phyloP scores from a whole-genome alignment of 225 moss, liverwort and hornwort genomes.

The Polytrichum formosum region DNA sequence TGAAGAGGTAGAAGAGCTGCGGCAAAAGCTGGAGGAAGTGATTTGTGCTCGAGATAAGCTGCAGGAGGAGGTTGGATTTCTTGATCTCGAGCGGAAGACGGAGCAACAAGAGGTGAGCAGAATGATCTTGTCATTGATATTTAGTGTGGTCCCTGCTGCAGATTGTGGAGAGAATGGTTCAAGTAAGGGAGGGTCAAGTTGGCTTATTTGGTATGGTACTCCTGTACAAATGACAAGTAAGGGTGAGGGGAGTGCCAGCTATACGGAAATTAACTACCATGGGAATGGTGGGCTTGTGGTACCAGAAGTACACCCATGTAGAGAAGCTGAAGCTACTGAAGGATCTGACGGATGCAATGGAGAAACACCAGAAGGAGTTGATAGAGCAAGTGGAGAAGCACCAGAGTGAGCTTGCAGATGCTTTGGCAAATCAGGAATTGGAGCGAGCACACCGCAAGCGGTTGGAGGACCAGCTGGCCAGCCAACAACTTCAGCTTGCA shows the following conservation, averaged over 20 bases:
- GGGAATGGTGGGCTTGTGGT: neutral
- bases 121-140: too few species aligned
- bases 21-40: constrained; percentile 71
- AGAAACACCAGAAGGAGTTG: constrained; percentile 34
- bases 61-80: constrained; percentile 57
- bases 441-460: constrained; percentile 38
- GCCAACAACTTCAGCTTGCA: constrained; percentile 30
- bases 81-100: constrained; percentile 37
- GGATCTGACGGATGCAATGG: constrained; percentile 38
- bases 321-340: constrained; percentile 35
- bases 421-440: constrained; percentile 17
- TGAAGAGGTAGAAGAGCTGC: constrained; percentile 50
- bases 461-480: constrained; percentile 40
- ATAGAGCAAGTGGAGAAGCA: constrained; percentile 36
- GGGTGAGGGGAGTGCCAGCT: too few species aligned
- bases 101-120: constrained; percentile 42
- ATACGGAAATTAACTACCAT: too few species aligned
- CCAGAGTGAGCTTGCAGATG: constrained; percentile 36
- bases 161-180: neutral
- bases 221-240: too few species aligned
- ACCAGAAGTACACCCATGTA: constrained; percentile 35
- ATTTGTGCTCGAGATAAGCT: constrained; percentile 60
- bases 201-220: too few species aligned
- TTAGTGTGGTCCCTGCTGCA: neutral
- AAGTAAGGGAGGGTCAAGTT: neutral